A percentile compares a stretch with the other conserved stretches of the same genome.
Conservation (phyloP, 208 protist genomes). For the Trypanosoma boissoni region DNA sequence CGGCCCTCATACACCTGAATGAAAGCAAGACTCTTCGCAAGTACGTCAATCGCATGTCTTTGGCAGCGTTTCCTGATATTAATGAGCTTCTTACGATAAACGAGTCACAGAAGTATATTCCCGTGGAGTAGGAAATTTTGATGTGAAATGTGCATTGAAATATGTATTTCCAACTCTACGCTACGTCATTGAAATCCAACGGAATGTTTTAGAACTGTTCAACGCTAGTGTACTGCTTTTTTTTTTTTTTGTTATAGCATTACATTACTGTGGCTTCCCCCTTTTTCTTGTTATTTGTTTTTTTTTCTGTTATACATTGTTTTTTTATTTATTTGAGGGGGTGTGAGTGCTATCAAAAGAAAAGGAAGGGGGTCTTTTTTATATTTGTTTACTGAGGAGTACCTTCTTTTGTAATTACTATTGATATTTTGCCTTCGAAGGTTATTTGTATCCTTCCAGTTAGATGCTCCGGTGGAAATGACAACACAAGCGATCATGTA, state of each 20-base stretch:
- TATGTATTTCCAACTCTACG: no score
- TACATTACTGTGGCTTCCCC: not conserved
- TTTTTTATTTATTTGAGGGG: constrained; percentile 3
- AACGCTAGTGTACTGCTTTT: no score
- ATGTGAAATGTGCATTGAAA: no score
- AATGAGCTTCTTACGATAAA: constrained; percentile 33
- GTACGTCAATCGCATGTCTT: constrained; percentile 53
- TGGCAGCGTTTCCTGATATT: constrained; percentile 58
- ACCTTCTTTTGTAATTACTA: not conserved
- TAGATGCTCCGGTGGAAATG: no score
- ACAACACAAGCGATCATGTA: no score
- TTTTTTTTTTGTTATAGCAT: constrained; percentile 9
- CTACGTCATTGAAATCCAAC: no score
- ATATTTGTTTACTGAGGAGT: constrained; percentile 7
- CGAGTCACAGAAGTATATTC: constrained; percentile 51
- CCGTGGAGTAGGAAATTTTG: constrained; percentile 10
- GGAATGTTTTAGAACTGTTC: no score
- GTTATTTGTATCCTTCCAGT: no score
- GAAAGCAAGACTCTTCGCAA: constrained; percentile 36
- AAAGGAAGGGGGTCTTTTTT: constrained; percentile 21
- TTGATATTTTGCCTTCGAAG: no score
- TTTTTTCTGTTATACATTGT: constrained; percentile 16
- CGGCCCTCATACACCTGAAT: constrained; percentile 37
- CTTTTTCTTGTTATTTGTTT: constrained; percentile 9
- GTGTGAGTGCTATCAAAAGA: constrained; percentile 4